Evolutionary conservation across 768 basidiomycete genomes (phyloP).

Genomic region (Gloeopeniophorella convolvens): DNA sequence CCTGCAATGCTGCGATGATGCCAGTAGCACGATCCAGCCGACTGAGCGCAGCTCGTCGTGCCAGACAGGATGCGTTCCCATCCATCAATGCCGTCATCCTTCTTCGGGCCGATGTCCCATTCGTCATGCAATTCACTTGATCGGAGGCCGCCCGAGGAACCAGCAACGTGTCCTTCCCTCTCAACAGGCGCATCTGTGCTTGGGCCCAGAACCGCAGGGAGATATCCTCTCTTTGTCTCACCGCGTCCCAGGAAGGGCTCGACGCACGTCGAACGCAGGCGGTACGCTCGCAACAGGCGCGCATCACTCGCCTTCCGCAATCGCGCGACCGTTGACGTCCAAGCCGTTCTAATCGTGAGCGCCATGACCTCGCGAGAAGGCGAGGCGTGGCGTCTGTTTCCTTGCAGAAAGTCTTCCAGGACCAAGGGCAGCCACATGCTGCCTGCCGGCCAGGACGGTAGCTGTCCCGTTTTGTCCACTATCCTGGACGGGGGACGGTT

Average conservation of each 20-base stretch:
- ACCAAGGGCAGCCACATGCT: neutral
- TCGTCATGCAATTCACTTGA: too few species aligned
- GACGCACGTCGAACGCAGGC: too few species aligned
- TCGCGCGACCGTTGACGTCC: neutral
- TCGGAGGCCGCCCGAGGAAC: too few species aligned
- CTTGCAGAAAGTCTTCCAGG: neutral
- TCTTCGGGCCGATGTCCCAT: conserved; percentile 5
- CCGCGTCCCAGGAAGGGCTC: too few species aligned
- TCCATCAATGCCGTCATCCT: neutral
- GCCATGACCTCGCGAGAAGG: neutral
- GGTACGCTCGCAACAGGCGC: too few species aligned
- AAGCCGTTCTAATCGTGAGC: neutral
- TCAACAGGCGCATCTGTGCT: too few species aligned
- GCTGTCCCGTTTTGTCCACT: neutral
- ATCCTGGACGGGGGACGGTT: neutral
- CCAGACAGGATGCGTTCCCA: neutral
- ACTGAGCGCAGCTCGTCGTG: neutral
- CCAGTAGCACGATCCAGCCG: too few species aligned
- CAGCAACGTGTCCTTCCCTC: too few species aligned
- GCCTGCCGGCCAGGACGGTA: neutral
- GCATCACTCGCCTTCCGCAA: too few species aligned
- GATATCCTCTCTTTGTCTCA: too few species aligned
- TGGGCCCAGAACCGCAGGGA: too few species aligned
- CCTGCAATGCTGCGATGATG: too few species aligned
- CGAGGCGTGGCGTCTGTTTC: neutral